phyloP scores from a whole-genome alignment of 495 filamentous ascomycete species.

The Penicillium longicatenatum region DNA sequence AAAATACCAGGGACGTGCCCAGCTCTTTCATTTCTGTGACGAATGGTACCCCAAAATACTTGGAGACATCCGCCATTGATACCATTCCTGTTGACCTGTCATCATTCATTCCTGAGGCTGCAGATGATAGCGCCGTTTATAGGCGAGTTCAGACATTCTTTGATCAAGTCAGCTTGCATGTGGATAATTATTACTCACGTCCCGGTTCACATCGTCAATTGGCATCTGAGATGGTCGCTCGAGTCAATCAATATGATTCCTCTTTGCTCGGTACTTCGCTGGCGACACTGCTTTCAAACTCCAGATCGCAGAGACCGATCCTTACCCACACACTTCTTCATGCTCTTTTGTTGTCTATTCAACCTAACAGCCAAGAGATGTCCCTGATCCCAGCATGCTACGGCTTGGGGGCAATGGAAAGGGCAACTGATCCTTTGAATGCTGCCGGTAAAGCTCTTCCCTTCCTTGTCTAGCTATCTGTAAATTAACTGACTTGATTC shows the following conservation, averaged over 20 bases:
- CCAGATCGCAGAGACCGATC: constrained; percentile 15
- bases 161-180: constrained; percentile 30
- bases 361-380: constrained; percentile 6
- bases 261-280: constrained; percentile 14
- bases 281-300: constrained; percentile 15
- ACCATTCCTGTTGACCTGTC: constrained; percentile 5
- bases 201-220: not conserved
- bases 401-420: not conserved
- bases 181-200: constrained; percentile 34
- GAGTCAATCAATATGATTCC: constrained; percentile 21
- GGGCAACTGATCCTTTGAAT: no score
- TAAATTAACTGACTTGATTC: not conserved
- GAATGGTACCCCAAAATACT: not conserved
- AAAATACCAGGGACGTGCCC: not conserved
- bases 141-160: constrained; percentile 24
- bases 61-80: not conserved
- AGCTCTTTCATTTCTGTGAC: not conserved
- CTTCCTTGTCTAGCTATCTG: not conserved
- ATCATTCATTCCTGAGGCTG: constrained; percentile 20
- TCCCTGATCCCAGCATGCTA: constrained; percentile 22
- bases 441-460: not conserved
- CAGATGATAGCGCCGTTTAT: constrained; percentile 26
- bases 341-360: constrained; percentile 21
- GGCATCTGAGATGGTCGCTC: not conserved
- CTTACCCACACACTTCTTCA: constrained; percentile 25